Evolutionary conservation across 2,329 filamentous ascomycete species (phyloP), one percentile per base, ranked within the genome.

Genomic region (Nemania serpens): DNA sequence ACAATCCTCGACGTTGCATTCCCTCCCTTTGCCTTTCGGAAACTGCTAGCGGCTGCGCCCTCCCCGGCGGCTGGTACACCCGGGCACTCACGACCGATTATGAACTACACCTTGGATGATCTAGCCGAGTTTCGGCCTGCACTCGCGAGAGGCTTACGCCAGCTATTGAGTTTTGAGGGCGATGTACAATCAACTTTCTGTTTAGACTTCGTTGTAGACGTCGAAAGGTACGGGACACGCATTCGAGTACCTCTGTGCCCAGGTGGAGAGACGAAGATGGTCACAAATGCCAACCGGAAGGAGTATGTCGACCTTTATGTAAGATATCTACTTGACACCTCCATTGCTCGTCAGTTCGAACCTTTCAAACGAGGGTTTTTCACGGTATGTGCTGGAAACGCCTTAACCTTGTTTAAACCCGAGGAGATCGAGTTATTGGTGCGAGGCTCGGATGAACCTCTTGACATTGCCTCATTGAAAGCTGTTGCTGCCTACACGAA

Each of bases 311-410:
- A 94, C 67, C 80, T 92, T 2, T 96, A 96, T 72, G 85, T 96
- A 10, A 86, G 88, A 41, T 90, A 94, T 72, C 75, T 94, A 10
- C 85, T 97, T 11, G 92, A 97, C 69, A 87, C 83, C 6, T 84
- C 91, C 0, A 90, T 97, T 1, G 79, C 85, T 41, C 84, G 91
- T 42, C 93, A 97, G 71, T 97, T 96, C 66, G 92, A 96, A 72
- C 93, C 93, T 0, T 97, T 97, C 81, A 95, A 95, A 73, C 86
- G 93, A 56, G 93, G 93, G 0, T 97, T 97, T 76, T 97, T 92
- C 74, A 96, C 91, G 0, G 91, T 97, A 29, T 96, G 92, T 72
- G 91, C 90, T 37, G 91, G 93, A 37, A 96, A 95, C 72, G 93
- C 93, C 0, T 81, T 97, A 37, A 91, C 89, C 1, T 83, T 97